Conservation (phyloP, 345 rosid species). For the Pseudoturritis turrita region DNA sequence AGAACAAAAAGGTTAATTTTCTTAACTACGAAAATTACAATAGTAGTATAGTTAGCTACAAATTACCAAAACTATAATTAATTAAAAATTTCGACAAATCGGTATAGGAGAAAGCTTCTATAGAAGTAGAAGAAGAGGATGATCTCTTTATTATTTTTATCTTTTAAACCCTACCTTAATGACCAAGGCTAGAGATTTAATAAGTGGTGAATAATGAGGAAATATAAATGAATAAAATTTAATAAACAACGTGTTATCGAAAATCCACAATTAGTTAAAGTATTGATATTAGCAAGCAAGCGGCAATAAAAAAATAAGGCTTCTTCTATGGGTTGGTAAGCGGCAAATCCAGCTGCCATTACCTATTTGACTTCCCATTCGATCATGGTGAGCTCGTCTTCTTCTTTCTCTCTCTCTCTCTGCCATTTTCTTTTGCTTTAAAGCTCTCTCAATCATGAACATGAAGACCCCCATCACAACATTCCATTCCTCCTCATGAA, state of each 20-base stretch:
- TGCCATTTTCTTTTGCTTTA: slow-evolving; percentile 6
- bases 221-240: not conserved
- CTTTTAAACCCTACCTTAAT: not conserved
- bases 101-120: not conserved
- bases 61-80: no score
- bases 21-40: not conserved
- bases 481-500: slow-evolving; percentile 21
- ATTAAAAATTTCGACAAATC: not conserved
- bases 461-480: slow-evolving; percentile 14
- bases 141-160: not conserved
- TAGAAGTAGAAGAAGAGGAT: not conserved
- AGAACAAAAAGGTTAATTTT: not conserved
- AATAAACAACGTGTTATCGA: not conserved
- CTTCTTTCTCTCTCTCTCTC: slow-evolving; percentile 4
- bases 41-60: no score
- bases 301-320: not conserved
- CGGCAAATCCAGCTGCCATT: slow-evolving; percentile 54
- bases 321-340: slow-evolving; percentile 44
- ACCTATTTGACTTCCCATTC: slow-evolving; percentile 37
- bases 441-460: slow-evolving; percentile 24
- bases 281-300: not conserved
- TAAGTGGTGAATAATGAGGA: not conserved
- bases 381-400: slow-evolving; percentile 47
- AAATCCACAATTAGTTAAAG: not conserved
- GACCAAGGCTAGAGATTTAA: not conserved